Percentiles rank a stretch among this genome's conserved stretches.
phyloP scores from a whole-genome alignment of 257 asterid genomes.

The Plantago major region DNA sequence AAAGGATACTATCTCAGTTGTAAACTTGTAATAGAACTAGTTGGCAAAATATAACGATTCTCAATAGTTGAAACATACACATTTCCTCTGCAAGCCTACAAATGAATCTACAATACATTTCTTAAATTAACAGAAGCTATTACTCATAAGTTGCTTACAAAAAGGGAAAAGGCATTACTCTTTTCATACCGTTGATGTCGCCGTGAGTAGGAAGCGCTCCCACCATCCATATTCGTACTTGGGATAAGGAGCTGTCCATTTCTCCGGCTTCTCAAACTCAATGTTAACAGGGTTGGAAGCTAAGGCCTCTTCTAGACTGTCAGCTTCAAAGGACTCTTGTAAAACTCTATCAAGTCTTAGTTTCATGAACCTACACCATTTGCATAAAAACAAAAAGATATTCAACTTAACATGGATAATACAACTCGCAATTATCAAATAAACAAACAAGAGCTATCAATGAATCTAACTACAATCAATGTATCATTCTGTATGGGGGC shows the following conservation, averaged over 20 bases:
- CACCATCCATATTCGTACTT: slow-evolving; percentile 88
- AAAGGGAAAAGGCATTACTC: slow-evolving; percentile 15
- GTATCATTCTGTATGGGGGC: slow-evolving; percentile 1
- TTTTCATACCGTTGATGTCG: slow-evolving; percentile 45
- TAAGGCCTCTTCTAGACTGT: slow-evolving; percentile 71
- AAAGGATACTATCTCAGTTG: slow-evolving; percentile 4
- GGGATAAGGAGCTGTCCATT: slow-evolving; percentile 88
- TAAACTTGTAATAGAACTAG: slow-evolving; percentile 11
- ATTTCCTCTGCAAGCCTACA: slow-evolving; percentile 19
- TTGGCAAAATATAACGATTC: slow-evolving; percentile 7
- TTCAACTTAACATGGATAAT: not conserved
- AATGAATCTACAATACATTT: slow-evolving; percentile 23
- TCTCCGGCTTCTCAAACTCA: slow-evolving; percentile 69
- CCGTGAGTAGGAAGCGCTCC: slow-evolving; percentile 70
- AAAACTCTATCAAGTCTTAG: slow-evolving; percentile 80
- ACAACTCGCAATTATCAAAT: too few relatives aligned
- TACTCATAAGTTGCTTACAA: slow-evolving; percentile 11
- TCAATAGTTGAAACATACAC: slow-evolving; percentile 10
- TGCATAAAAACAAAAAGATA: not conserved
- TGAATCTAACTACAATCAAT: not conserved
- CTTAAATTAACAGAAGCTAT: slow-evolving; percentile 28
- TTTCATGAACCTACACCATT: slow-evolving; percentile 70
- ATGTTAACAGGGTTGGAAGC: slow-evolving; percentile 56
- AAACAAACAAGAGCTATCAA: too few relatives aligned
- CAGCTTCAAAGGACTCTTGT: slow-evolving; percentile 73